Conservation (phyloP, 1,139 yeast species). For the Yamadazyma songkhlaensis region DNA sequence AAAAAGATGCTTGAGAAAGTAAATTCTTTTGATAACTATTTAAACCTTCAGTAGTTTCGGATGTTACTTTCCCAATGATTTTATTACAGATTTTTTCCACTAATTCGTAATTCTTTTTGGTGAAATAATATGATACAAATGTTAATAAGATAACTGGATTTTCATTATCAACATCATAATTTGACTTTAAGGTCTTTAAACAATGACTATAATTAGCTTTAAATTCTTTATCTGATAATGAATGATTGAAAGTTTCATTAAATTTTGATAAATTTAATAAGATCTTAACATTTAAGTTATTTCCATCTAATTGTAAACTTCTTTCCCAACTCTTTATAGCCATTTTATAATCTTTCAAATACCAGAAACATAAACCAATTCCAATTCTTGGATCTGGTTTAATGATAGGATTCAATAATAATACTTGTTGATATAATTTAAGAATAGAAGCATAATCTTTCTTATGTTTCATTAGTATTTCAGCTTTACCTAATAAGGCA, state of each 20-base stretch:
- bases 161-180: conserved; percentile 22
- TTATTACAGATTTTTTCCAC: conserved; percentile 58
- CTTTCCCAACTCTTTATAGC: conserved; percentile 85
- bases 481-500: conserved; percentile 85
- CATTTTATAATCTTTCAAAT: conserved; percentile 70
- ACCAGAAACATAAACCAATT: conserved; percentile 93
- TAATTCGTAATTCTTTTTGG: conserved; percentile 54
- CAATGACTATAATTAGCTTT: conserved; percentile 47
- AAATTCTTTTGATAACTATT: conserved; percentile 36
- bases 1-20: conserved; percentile 75
- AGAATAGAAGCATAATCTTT: conserved; percentile 73
- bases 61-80: conserved; percentile 38
- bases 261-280: conserved; percentile 68
- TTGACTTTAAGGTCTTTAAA: conserved; percentile 29
- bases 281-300: conserved; percentile 60
- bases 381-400: conserved; percentile 95
- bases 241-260: conserved; percentile 57
- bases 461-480: conserved; percentile 63
- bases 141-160: conserved; percentile 45
- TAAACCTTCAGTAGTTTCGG: conserved; percentile 12
- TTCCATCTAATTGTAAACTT: conserved; percentile 63
- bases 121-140: conserved; percentile 54
- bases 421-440: conserved; percentile 77
- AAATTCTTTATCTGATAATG: conserved; percentile 62
- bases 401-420: conserved; percentile 71